Evolutionary conservation across 2,329 filamentous ascomycete genomes (phyloP).

Genomic region (Pyrenophora teres): DNA sequence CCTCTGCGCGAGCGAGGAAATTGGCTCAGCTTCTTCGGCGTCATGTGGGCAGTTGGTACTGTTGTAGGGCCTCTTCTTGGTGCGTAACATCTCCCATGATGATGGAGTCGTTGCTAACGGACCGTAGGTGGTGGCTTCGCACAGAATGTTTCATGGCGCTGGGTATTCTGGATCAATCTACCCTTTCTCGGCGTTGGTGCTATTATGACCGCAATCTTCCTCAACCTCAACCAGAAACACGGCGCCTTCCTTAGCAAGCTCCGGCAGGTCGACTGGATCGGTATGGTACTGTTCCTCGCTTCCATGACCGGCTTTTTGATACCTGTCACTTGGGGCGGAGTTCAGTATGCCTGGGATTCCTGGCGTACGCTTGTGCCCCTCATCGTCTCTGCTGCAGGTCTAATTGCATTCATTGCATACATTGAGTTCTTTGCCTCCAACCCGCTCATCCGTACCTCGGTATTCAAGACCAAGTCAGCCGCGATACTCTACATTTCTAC

Average conservation of each 20-base stretch:
- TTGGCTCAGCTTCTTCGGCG: constrained; percentile 49
- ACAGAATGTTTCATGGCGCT: constrained; percentile 60
- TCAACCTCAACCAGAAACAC: constrained; percentile 57
- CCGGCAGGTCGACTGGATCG: constrained; percentile 65
- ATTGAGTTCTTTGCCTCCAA: constrained; percentile 58
- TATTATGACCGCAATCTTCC: constrained; percentile 57
- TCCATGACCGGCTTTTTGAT: constrained; percentile 65
- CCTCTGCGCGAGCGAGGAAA: constrained; percentile 51
- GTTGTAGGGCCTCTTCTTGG: constrained; percentile 55
- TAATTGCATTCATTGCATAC: constrained; percentile 60
- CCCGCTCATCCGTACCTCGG: constrained; percentile 54
- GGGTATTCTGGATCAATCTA: constrained; percentile 70
- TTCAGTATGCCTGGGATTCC: constrained; percentile 67
- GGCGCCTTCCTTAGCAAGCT: constrained; percentile 56
- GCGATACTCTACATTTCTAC: constrained; percentile 59
- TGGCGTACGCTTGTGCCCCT: constrained; percentile 68
- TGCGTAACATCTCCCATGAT: constrained; percentile 6
- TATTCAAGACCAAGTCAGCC: constrained; percentile 58
- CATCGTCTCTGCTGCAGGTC: constrained; percentile 57
- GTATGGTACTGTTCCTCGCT: constrained; percentile 64
- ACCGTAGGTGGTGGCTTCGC: constrained; percentile 57
- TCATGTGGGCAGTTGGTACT: constrained; percentile 62
- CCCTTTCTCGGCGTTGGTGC: constrained; percentile 60
- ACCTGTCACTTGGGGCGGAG: constrained; percentile 67
- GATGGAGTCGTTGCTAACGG: constrained; percentile 1